A percentile compares a stretch with the other conserved stretches of the same genome.
phyloP scores from a whole-genome alignment of 2,329 filamentous ascomycete genomes.

The Fusarium nygamai region DNA sequence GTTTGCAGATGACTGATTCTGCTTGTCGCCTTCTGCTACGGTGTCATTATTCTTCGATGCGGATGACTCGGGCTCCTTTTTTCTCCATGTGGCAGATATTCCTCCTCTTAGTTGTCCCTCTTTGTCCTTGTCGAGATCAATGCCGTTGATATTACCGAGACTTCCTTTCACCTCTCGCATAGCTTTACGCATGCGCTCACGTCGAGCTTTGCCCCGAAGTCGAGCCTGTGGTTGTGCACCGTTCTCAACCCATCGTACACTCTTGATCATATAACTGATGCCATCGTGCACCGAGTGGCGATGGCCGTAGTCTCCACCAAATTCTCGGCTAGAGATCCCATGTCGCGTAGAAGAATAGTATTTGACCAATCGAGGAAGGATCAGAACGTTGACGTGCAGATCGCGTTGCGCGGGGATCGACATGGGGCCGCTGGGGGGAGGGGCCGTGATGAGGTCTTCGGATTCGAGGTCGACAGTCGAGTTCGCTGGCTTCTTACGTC shows the following conservation, averaged over 20 bases:
- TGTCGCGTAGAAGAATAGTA: conserved; percentile 81
- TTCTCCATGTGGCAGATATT: conserved; percentile 49
- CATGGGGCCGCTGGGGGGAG: conserved; percentile 70
- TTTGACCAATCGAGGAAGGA: conserved; percentile 80
- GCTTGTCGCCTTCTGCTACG: conserved; percentile 56
- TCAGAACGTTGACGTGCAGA: conserved; percentile 84
- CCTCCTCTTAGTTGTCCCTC: conserved; percentile 44
- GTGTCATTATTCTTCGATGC: conserved; percentile 43
- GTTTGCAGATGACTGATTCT: conserved; percentile 51
- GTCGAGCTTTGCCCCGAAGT: conserved; percentile 63
- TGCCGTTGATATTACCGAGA: conserved; percentile 46
- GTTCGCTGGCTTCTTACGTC: conserved; percentile 46
- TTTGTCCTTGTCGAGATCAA: conserved; percentile 40
- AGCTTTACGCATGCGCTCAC: conserved; percentile 66
- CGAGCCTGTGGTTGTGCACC: conserved; percentile 71
- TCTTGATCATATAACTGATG: conserved; percentile 86
- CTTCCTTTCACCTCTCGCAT: conserved; percentile 61
- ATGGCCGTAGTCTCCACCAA: conserved; percentile 64
- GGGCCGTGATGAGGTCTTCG: conserved; percentile 59
- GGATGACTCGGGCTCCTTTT: conserved; percentile 41
- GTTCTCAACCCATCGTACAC: conserved; percentile 84
- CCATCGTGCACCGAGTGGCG: conserved; percentile 75
- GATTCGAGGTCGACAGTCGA: conserved; percentile 50
- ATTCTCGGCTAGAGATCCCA: conserved; percentile 84
- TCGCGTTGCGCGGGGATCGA: conserved; percentile 75